These are phyloP conservation scores for Sugiyamaella marilandica DNA, from an alignment of 805 yeast species.

Conservation along the genomic window DNA sequence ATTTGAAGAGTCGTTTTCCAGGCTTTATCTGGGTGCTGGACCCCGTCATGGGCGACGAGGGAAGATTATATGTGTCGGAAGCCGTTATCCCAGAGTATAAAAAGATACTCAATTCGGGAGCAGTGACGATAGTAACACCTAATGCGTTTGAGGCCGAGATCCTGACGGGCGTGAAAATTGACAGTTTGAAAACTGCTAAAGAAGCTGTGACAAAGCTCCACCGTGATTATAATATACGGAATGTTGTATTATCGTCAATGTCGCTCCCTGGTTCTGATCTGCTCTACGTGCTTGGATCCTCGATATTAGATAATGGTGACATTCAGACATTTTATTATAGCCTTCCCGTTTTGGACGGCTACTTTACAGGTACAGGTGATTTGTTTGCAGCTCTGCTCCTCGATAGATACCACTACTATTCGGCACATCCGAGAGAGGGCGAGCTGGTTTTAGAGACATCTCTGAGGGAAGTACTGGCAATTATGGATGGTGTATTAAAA, in stretches of 20 bases:
- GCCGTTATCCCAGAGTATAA: slow-evolving; percentile 57
- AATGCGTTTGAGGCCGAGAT: slow-evolving; percentile 86
- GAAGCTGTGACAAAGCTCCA: slow-evolving; percentile 50
- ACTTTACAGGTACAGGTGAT: slow-evolving; percentile 95
- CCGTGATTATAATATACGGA: slow-evolving; percentile 42
- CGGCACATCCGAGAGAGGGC: neutral
- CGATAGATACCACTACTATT: slow-evolving; percentile 42
- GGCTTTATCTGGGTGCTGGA: slow-evolving; percentile 60
- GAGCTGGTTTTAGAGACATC: slow-evolving; percentile 31
- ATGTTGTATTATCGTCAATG: slow-evolving; percentile 66
- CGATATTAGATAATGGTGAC: slow-evolving; percentile 19
- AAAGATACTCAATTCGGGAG: slow-evolving; percentile 39
- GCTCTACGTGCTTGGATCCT: slow-evolving; percentile 45
- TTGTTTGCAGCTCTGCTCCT: slow-evolving; percentile 74
- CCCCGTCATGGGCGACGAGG: slow-evolving; percentile 92
- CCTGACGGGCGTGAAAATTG: slow-evolving; percentile 50
- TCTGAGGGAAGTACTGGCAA: slow-evolving; percentile 37
- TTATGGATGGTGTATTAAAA: slow-evolving; percentile 45
- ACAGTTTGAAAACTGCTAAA: slow-evolving; percentile 36
- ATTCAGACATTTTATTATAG: slow-evolving; percentile 37
- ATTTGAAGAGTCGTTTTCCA: slow-evolving; percentile 30
- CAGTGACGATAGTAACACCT: slow-evolving; percentile 76
- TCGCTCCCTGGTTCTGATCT: slow-evolving; percentile 26
- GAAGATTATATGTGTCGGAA: slow-evolving; percentile 63
- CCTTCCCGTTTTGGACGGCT: slow-evolving; percentile 63